phyloP scores from a whole-genome alignment of 768 basidiomycete genomes.

The Tylopilus sp. region DNA sequence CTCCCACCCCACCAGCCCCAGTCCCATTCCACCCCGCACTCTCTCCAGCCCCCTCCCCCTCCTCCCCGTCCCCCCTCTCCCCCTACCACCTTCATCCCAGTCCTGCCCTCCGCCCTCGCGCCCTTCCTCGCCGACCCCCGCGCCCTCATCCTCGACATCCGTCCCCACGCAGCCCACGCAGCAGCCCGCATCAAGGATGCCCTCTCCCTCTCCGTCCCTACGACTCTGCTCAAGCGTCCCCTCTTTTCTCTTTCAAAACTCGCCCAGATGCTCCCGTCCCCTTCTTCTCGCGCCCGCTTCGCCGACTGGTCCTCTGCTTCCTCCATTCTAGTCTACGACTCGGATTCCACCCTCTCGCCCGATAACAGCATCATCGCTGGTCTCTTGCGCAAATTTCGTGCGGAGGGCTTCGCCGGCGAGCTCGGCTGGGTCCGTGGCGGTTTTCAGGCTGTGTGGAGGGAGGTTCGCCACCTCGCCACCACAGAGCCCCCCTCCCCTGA shows the following conservation, averaged over 20 bases:
- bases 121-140: conserved; percentile 33
- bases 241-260: conserved; percentile 78
- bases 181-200: conserved; percentile 64
- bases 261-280: conserved; percentile 72
- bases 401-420: conserved; percentile 55
- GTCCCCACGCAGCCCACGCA: conserved; percentile 73
- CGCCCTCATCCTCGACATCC: conserved; percentile 80
- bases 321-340: conserved; percentile 82
- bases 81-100: conserved; percentile 19
- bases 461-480: conserved; percentile 51
- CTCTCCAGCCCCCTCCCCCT: conserved; percentile 1
- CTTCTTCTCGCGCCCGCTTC: conserved; percentile 56
- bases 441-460: conserved; percentile 65
- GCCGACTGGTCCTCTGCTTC: conserved; percentile 52
- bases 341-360: conserved; percentile 60
- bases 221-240: conserved; percentile 90
- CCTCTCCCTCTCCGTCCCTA: conserved; percentile 87
- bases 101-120: conserved; percentile 31
- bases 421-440: conserved; percentile 83
- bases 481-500: conserved; percentile 47
- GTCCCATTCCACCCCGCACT: too few species aligned
- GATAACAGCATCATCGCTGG: conserved; percentile 69
- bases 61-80: not conserved
- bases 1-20: conserved; percentile 22
- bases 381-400: conserved; percentile 71